A percentile compares a stretch with the other conserved stretches of the same genome.
Evolutionary conservation across 2,329 filamentous ascomycete species (phyloP).

Genomic region (Trichothecium roseum): DNA sequence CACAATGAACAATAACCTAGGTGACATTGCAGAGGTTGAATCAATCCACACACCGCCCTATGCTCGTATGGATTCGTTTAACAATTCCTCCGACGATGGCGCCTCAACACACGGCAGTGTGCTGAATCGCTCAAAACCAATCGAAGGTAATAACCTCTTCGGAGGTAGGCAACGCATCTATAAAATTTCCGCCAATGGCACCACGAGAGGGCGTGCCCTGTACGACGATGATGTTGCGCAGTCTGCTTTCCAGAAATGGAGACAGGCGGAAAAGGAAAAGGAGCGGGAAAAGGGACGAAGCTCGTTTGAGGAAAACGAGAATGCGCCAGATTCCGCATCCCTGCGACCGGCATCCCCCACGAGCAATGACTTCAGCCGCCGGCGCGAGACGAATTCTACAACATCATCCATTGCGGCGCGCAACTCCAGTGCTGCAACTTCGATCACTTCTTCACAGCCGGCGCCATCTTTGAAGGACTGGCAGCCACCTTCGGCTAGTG

Average conservation of each 20-base stretch:
- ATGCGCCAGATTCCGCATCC: slow-evolving; percentile 25
- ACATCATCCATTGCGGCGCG: slow-evolving; percentile 60
- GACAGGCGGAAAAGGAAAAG: slow-evolving; percentile 47
- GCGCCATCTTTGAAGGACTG: slow-evolving; percentile 41
- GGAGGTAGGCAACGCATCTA: slow-evolving; percentile 95
- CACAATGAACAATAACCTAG: slow-evolving; percentile 47
- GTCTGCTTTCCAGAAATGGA: slow-evolving; percentile 74
- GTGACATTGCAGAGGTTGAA: slow-evolving; percentile 85
- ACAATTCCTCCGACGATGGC: slow-evolving; percentile 58
- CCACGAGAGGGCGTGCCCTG: slow-evolving; percentile 50
- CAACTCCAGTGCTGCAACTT: slow-evolving; percentile 81
- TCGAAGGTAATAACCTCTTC: slow-evolving; percentile 86
- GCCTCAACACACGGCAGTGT: slow-evolving; percentile 56
- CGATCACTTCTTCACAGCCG: slow-evolving; percentile 62
- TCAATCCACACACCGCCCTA: slow-evolving; percentile 59
- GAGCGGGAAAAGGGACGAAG: slow-evolving; percentile 48
- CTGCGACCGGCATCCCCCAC: slow-evolving; percentile 5
- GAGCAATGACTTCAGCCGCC: slow-evolving; percentile 50
- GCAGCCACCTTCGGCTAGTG: slow-evolving; percentile 27
- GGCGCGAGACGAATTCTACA: slow-evolving; percentile 80
- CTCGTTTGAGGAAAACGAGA: slow-evolving; percentile 26
- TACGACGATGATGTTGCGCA: slow-evolving; percentile 81
- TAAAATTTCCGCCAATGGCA: slow-evolving; percentile 55
- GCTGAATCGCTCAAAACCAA: slow-evolving; percentile 74
- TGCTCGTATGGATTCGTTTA: slow-evolving; percentile 54